These are phyloP conservation scores for Sporothrix globosa DNA, from an alignment of 2,329 filamentous ascomycete species.

Conservation along the genomic window DNA sequence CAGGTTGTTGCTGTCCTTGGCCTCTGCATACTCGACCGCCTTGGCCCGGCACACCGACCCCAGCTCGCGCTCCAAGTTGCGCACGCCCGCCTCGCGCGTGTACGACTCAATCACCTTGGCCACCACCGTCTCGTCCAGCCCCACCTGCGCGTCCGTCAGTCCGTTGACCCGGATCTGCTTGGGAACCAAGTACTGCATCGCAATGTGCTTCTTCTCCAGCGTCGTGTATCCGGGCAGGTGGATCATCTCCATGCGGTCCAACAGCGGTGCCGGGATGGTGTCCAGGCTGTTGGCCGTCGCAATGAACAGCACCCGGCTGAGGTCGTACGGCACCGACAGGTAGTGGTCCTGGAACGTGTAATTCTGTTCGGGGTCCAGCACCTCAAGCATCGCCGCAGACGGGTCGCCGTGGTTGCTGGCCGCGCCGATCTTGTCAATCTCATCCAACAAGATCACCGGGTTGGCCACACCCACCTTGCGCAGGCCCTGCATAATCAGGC, in stretches of 20 bases:
- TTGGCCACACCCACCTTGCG: conserved; percentile 96
- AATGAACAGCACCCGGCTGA: conserved; percentile 96
- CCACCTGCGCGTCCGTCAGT: conserved; percentile 72
- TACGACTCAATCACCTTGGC: conserved; percentile 96
- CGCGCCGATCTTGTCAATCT: conserved; percentile 95
- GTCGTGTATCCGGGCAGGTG: conserved; percentile 93
- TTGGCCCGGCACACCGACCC: conserved; percentile 93
- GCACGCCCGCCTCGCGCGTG: conserved; percentile 93
- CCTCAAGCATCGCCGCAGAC: conserved; percentile 95
- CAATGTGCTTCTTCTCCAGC: conserved; percentile 94
- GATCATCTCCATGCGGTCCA: conserved; percentile 98
- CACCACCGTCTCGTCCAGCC: conserved; percentile 79
- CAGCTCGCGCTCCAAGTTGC: conserved; percentile 93
- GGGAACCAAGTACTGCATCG: conserved; percentile 87
- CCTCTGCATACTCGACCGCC: conserved; percentile 92
- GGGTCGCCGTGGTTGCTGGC: conserved; percentile 94
- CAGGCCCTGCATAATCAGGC: conserved; percentile 86
- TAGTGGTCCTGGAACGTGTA: conserved; percentile 95
- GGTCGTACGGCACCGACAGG: conserved; percentile 89
- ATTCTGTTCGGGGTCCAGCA: conserved; percentile 96
- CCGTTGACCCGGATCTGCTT: conserved; percentile 95
- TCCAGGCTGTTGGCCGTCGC: conserved; percentile 94
- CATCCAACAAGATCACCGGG: conserved; percentile 91
- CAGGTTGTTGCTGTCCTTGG: conserved; percentile 71
- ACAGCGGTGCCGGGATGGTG: conserved; percentile 88